Evolutionary conservation across 2,329 filamentous ascomycete species (phyloP).

Genomic region (Talaromyces sp.): DNA sequence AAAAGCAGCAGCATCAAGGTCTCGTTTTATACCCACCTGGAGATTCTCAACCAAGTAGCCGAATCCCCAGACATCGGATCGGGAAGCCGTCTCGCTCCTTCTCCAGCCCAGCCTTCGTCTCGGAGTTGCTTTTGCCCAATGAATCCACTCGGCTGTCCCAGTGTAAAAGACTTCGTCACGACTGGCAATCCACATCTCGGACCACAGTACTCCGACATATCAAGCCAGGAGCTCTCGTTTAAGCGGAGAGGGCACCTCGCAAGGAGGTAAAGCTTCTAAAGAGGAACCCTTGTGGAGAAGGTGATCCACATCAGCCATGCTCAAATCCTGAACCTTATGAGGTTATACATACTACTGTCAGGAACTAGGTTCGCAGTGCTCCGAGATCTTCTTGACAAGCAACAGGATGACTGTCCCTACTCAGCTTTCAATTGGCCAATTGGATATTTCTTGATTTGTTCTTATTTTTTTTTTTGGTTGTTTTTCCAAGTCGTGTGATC

Average conservation of each 20-base stretch:
- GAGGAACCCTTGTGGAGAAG: background rate
- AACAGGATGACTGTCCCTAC: no score
- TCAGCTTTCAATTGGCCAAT: no score
- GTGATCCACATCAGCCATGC: background rate
- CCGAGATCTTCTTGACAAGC: background rate
- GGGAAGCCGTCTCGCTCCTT: background rate
- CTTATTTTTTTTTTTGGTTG: background rate
- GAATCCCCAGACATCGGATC: background rate
- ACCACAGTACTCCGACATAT: background rate
- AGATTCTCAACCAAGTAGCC: background rate
- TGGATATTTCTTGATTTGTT: no score
- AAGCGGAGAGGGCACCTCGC: background rate
- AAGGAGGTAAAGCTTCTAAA: background rate
- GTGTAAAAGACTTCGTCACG: background rate
- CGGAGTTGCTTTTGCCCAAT: no score
- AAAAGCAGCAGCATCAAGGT: no score
- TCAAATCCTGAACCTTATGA: background rate
- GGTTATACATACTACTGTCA: background rate
- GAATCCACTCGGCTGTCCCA: background rate
- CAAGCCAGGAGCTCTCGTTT: background rate
- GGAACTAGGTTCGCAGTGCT: constrained; percentile 4
- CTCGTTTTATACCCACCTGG: background rate
- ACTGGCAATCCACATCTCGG: background rate
- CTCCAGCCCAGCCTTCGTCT: background rate
- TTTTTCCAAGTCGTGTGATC: background rate